phyloP scores from a whole-genome alignment of 139 green algal genomes.

The Yamagishiella unicocca region DNA sequence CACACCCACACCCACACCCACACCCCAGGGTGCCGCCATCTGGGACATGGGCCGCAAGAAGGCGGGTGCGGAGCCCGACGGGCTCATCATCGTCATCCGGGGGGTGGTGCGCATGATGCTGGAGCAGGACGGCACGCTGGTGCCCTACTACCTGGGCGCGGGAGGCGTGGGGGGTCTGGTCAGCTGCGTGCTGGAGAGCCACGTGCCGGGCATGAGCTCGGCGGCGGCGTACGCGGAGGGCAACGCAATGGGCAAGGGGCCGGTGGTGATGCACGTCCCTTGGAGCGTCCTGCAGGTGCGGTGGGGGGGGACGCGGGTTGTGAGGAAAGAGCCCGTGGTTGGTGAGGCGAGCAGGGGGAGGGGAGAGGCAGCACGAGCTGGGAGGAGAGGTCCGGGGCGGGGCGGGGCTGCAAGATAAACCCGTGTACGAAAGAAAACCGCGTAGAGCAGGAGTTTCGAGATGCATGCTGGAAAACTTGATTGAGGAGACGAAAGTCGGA shows the following conservation, averaged over 20 bases:
- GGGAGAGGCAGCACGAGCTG: neutral
- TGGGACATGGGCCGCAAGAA: slow-evolving; percentile 43
- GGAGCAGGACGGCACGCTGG: slow-evolving; percentile 34
- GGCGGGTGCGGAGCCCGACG: slow-evolving; percentile 7
- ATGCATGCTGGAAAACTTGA: too few species aligned
- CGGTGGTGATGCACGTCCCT: slow-evolving; percentile 76
- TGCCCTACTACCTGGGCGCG: slow-evolving; percentile 55
- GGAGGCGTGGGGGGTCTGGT: slow-evolving; percentile 59
- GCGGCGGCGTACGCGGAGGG: slow-evolving; percentile 69
- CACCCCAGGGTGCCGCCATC: slow-evolving; percentile 21
- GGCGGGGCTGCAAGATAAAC: too few species aligned
- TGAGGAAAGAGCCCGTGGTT: too few species aligned
- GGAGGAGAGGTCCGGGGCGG: neutral
- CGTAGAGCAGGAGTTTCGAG: too few species aligned
- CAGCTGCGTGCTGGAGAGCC: slow-evolving; percentile 34
- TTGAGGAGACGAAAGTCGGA: too few species aligned
- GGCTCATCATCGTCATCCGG: slow-evolving; percentile 58
- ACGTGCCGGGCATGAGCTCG: slow-evolving; percentile 47
- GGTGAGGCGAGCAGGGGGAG: neutral
- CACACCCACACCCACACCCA: neutral
- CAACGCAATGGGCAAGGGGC: slow-evolving; percentile 84
- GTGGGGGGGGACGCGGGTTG: neutral
- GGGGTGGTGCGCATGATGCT: slow-evolving; percentile 54
- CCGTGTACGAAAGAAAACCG: too few species aligned
- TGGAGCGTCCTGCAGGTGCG: slow-evolving; percentile 40